phyloP scores from a whole-genome alignment of 129 eudicot species.

The Silybum marianum region DNA sequence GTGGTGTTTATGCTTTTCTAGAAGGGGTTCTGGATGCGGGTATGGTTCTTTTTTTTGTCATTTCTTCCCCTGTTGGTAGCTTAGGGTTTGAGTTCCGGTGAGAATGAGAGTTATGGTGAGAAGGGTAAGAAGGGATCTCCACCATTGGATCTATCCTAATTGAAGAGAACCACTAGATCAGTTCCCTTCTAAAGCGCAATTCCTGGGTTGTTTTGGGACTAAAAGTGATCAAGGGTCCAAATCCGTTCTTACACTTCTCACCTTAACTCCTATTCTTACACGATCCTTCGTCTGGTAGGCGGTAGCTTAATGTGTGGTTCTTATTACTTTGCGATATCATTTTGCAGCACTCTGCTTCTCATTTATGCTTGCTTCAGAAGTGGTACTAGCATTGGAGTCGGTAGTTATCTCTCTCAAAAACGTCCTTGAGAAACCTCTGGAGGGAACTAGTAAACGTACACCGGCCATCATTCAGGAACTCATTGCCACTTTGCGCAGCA shows the following conservation, averaged over 20 bases:
- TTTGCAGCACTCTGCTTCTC: slow-evolving; percentile 66
- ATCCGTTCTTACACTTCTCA: too few relatives aligned
- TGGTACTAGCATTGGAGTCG: slow-evolving; percentile 55
- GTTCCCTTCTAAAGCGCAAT: too few relatives aligned
- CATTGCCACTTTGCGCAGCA: slow-evolving; percentile 45
- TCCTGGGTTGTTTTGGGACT: too few relatives aligned
- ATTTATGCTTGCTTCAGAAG: slow-evolving; percentile 74
- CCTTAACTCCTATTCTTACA: too few relatives aligned
- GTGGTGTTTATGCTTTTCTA: slow-evolving; percentile 61
- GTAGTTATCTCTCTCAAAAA: slow-evolving; percentile 50
- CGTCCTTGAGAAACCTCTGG: slow-evolving; percentile 34
- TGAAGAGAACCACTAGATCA: too few relatives aligned
- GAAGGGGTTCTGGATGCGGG: slow-evolving; percentile 65
- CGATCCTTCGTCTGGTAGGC: too few relatives aligned
- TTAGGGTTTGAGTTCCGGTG: not conserved
- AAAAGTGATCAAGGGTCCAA: too few relatives aligned
- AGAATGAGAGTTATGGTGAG: too few relatives aligned
- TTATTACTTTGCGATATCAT: slow-evolving; percentile 19
- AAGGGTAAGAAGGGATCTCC: too few relatives aligned
- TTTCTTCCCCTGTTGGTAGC: not conserved
- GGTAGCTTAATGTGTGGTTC: slow-evolving; percentile 1
- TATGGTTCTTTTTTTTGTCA: slow-evolving; percentile 34
- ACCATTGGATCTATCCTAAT: too few relatives aligned
- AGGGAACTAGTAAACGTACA: slow-evolving; percentile 48
- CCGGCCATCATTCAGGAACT: slow-evolving; percentile 33